A percentile compares a stretch with the other conserved stretches of the same genome.
phyloP scores from a whole-genome alignment of 495 filamentous ascomycete species.

The Alectoria sarmentosa region DNA sequence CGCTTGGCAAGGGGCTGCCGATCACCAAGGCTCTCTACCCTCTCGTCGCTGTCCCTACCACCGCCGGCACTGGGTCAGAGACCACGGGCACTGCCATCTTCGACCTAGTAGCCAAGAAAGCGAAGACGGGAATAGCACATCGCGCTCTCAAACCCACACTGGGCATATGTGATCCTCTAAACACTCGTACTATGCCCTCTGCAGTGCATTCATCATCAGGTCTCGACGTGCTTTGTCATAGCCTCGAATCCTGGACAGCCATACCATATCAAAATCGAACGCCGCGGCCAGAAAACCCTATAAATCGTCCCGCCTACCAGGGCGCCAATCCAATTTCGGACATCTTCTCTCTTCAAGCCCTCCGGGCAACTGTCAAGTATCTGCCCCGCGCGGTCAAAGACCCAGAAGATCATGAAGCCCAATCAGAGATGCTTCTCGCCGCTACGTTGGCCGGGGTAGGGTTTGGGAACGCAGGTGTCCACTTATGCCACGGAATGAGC shows the following conservation, averaged over 20 bases:
- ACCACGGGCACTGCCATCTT: conserved; percentile 98
- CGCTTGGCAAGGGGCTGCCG: conserved; percentile 79
- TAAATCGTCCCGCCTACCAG: conserved; percentile 89
- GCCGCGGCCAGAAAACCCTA: conserved; percentile 81
- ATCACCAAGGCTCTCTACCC: conserved; percentile 73
- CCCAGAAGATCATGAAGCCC: conserved; percentile 84
- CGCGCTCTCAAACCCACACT: conserved; percentile 91
- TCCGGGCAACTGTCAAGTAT: conserved; percentile 78
- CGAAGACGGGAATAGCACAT: conserved; percentile 94
- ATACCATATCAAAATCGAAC: conserved; percentile 83
- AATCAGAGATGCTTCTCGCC: conserved; percentile 89
- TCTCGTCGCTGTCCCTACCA: conserved; percentile 89
- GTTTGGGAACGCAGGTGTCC: conserved; percentile 95
- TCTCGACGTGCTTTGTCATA: conserved; percentile 90
- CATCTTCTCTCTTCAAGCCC: conserved; percentile 82
- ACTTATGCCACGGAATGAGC: conserved; percentile 95
- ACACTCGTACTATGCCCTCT: conserved; percentile 90
- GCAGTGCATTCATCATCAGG: conserved; percentile 85
- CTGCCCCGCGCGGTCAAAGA: conserved; percentile 79
- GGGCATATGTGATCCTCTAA: conserved; percentile 92
- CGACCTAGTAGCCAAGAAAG: conserved; percentile 77
- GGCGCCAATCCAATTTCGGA: conserved; percentile 97
- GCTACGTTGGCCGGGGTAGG: conserved; percentile 91
- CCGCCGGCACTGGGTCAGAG: conserved; percentile 90
- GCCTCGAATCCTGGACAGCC: conserved; percentile 90